Percentiles rank a stretch among this genome's conserved stretches.
Evolutionary conservation across 495 filamentous ascomycete species (phyloP).

Genomic region (Penicillium parvum): DNA sequence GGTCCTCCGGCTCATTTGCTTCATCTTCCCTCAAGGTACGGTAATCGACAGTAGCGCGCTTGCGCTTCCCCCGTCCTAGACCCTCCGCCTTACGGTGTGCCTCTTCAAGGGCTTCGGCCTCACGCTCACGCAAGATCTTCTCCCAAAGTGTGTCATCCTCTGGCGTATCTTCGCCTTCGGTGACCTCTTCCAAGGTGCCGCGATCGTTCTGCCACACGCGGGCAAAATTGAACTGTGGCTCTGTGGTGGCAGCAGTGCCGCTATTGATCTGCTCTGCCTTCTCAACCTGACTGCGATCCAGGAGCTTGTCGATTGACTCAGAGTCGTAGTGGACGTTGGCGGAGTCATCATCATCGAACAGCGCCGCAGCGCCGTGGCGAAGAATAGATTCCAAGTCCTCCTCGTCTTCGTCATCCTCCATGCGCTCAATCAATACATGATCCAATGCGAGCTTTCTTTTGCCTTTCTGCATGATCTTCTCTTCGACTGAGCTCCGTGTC

Average conservation of each 20-base stretch:
- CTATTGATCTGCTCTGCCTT: constrained; percentile 55
- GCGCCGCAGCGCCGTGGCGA: constrained; percentile 76
- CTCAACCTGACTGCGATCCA: constrained; percentile 81
- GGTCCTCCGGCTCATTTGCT: constrained; percentile 7
- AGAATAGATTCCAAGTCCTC: constrained; percentile 85
- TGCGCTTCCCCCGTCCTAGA: constrained; percentile 78
- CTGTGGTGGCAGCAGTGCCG: constrained; percentile 52
- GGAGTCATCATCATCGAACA: constrained; percentile 71
- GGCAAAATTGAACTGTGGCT: constrained; percentile 75
- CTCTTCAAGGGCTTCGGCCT: constrained; percentile 67
- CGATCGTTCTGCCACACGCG: constrained; percentile 88
- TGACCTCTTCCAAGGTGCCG: constrained; percentile 54
- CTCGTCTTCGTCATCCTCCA: constrained; percentile 73
- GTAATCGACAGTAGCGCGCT: constrained; percentile 45
- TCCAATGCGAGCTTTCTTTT: constrained; percentile 93
- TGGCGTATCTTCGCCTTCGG: constrained; percentile 40
- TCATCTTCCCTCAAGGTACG: constrained; percentile 10
- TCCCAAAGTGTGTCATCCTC: constrained; percentile 76
- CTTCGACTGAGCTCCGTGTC: constrained; percentile 82
- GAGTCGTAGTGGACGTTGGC: constrained; percentile 72
- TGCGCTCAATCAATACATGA: constrained; percentile 85
- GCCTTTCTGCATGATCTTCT: constrained; percentile 94
- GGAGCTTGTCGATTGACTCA: constrained; percentile 75
- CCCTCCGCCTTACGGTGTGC: constrained; percentile 58
- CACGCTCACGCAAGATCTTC: constrained; percentile 75